These are phyloP conservation scores for Chlorella sp. DNA, from an alignment of 139 green algal species.

Conservation along the genomic window DNA sequence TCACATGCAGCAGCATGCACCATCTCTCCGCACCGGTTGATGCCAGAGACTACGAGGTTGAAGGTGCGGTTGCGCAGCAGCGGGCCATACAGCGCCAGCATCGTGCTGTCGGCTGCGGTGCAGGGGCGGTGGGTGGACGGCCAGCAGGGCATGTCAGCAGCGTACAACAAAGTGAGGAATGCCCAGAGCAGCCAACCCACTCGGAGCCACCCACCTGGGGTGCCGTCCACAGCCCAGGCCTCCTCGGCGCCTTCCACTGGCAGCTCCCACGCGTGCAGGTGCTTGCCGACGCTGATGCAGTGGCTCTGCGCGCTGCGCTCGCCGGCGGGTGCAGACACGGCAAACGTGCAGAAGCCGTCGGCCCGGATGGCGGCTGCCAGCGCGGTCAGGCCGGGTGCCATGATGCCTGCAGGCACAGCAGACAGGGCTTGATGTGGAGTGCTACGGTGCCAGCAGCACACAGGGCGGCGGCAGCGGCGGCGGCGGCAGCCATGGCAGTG, in stretches of 20 bases:
- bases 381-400: constrained; percentile 65
- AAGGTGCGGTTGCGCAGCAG: constrained; percentile 51
- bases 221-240: constrained; percentile 58
- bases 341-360: constrained; percentile 47
- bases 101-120: constrained; percentile 52
- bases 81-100: constrained; percentile 63
- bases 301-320: constrained; percentile 72
- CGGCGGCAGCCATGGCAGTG: neutral
- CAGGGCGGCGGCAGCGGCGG: neutral
- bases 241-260: constrained; percentile 45
- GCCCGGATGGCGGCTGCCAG: constrained; percentile 54
- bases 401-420: constrained; percentile 54
- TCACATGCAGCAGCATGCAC: too few species aligned
- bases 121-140: too few species aligned
- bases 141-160: too few species aligned
- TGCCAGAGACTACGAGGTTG: constrained; percentile 69
- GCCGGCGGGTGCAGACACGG: constrained; percentile 60
- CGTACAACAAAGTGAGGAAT: too few species aligned
- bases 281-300: constrained; percentile 69
- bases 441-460: too few species aligned
- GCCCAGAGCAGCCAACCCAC: too few species aligned
- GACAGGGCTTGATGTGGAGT: neutral
- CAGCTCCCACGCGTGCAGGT: constrained; percentile 45
- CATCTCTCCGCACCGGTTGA: constrained; percentile 62
- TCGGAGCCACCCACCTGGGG: constrained; percentile 8